Percentiles rank a stretch among this genome's conserved stretches.
Conservation (phyloP, 805 yeast genomes). For the Schwanniomyces sp. region DNA sequence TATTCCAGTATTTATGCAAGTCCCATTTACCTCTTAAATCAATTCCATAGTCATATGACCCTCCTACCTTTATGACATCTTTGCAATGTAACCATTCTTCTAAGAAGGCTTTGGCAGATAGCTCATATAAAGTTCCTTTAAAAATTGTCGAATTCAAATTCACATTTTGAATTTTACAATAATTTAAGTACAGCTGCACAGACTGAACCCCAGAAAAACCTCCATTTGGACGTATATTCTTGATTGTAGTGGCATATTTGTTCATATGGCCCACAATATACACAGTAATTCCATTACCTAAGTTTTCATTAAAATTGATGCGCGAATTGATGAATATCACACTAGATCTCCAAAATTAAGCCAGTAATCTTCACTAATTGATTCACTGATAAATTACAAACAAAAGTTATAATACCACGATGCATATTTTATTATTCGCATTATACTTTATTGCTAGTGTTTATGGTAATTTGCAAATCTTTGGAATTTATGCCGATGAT, state of each 20-base stretch:
- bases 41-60: slow-evolving; percentile 56
- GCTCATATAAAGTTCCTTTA: slow-evolving; percentile 57
- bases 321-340: too few relatives aligned
- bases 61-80: slow-evolving; percentile 48
- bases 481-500: not conserved
- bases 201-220: slow-evolving; percentile 14
- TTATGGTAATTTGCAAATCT: not conserved
- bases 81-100: slow-evolving; percentile 35
- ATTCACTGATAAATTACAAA: too few relatives aligned
- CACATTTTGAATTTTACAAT: slow-evolving; percentile 22
- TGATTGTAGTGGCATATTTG: not conserved
- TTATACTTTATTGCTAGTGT: not conserved
- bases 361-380: too few relatives aligned
- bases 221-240: not conserved
- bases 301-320: too few relatives aligned
- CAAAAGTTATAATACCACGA: not conserved
- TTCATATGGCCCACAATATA: not conserved
- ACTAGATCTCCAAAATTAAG: too few relatives aligned
- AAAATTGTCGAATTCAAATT: slow-evolving; percentile 42
- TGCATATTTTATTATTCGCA: not conserved
- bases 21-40: slow-evolving; percentile 58
- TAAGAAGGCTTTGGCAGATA: slow-evolving; percentile 40
- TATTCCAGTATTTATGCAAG: slow-evolving; percentile 21
- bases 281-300: too few relatives aligned
- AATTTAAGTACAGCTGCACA: slow-evolving; percentile 26